Conservation (phyloP, 2,329 filamentous ascomycete species). For the Tolypocladium inflatum region DNA sequence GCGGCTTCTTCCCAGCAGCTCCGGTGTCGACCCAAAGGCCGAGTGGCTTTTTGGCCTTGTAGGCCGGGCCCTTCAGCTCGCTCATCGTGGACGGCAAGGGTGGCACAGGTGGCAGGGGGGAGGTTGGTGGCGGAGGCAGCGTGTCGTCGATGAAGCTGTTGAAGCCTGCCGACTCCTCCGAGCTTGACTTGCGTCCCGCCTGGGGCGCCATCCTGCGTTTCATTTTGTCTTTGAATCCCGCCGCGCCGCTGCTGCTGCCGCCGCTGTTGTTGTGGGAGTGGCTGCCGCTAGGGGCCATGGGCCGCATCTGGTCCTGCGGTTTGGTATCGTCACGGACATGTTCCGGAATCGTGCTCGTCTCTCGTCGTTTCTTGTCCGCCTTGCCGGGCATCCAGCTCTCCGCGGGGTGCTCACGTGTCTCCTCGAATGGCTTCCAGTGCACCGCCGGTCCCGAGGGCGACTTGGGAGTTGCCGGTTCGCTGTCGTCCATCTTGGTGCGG, state of each 20-base stretch:
- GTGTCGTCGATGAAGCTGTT: conserved; percentile 13
- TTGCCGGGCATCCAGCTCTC: neutral
- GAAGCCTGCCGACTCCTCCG: conserved; percentile 13
- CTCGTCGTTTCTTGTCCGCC: neutral
- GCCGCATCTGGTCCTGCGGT: conserved; percentile 8
- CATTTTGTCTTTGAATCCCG: conserved; percentile 4
- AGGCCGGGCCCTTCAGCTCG: conserved; percentile 2
- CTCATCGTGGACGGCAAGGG: conserved; percentile 9
- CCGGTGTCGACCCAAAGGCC: conserved; percentile 14
- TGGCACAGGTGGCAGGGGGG: conserved; percentile 15
- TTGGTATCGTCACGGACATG: neutral
- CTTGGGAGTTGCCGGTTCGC: neutral
- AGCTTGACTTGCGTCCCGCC: conserved; percentile 8
- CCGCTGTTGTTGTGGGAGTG: conserved; percentile 15
- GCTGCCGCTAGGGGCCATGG: conserved; percentile 7
- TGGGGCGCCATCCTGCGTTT: neutral
- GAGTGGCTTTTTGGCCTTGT: conserved; percentile 15
- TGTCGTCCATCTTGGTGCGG: conserved; percentile 9
- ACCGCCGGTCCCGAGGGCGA: neutral
- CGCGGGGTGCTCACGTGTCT: neutral
- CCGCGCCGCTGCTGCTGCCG: conserved; percentile 5
- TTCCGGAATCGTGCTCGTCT: neutral
- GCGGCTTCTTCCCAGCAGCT: conserved; percentile 6
- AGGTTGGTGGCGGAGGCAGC: conserved; percentile 12
- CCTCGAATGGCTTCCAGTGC: neutral